phyloP scores from a whole-genome alignment of 768 basidiomycete genomes.

The Pisolithus albus region DNA sequence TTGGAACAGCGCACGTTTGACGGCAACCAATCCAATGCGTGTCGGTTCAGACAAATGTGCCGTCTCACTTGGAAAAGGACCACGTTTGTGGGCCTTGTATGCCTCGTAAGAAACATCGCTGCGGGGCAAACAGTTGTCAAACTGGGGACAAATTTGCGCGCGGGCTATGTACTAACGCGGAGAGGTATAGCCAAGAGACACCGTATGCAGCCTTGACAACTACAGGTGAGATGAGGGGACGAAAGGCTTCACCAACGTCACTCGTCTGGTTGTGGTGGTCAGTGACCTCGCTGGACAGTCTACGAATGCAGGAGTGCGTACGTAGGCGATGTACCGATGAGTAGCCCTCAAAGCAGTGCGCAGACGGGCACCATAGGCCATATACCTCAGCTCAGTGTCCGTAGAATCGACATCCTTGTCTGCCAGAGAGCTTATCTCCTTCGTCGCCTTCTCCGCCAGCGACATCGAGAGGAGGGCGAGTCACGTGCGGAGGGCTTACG shows the following conservation, averaged over 20 bases:
- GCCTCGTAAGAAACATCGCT: slow-evolving; percentile 75
- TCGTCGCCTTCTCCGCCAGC: slow-evolving; percentile 30
- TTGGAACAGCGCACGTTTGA: slow-evolving; percentile 74
- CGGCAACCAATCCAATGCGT: slow-evolving; percentile 61
- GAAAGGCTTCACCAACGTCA: slow-evolving; percentile 78
- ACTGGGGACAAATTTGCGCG: background rate
- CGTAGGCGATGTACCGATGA: slow-evolving; percentile 73
- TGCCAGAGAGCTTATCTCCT: slow-evolving; percentile 50
- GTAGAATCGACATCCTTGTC: slow-evolving; percentile 59
- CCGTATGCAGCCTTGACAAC: slow-evolving; percentile 75
- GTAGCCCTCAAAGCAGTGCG: slow-evolving; percentile 67
- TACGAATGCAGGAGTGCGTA: slow-evolving; percentile 26
- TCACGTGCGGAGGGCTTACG: background rate
- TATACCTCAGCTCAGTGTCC: slow-evolving; percentile 62
- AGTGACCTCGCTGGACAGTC: background rate
- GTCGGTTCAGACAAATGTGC: slow-evolving; percentile 64
- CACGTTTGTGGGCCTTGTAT: slow-evolving; percentile 65
- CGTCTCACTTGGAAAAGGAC: slow-evolving; percentile 62
- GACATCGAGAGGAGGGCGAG: background rate
- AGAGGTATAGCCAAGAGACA: slow-evolving; percentile 74
- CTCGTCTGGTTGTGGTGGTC: slow-evolving; percentile 46
- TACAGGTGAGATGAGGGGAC: slow-evolving; percentile 68
- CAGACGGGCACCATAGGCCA: slow-evolving; percentile 74
- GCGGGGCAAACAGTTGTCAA: background rate
- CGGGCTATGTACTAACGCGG: slow-evolving; percentile 36